Percentiles rank a stretch among this genome's conserved stretches.
phyloP scores from a whole-genome alignment of 306 rosid genomes.

The Cucumis hystrix region DNA sequence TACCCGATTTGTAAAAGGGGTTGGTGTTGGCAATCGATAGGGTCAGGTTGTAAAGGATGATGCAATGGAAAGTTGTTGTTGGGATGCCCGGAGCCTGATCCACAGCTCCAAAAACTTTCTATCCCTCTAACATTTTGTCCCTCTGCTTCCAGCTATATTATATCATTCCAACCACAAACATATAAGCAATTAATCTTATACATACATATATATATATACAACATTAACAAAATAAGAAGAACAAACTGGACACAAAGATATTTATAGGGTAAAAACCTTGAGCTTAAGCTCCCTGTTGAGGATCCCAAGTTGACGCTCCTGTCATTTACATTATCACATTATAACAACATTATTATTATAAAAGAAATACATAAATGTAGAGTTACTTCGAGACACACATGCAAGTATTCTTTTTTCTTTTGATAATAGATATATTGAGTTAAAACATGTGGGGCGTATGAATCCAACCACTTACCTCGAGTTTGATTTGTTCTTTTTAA shows the following conservation, averaged over 20 bases:
- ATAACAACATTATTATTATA: neutral
- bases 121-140: constrained; percentile 48
- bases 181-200: too few relatives aligned
- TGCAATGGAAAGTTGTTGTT: constrained; percentile 30
- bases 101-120: constrained; percentile 48
- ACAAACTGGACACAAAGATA: neutral
- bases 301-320: constrained; percentile 74
- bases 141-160: neutral
- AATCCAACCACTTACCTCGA: too few relatives aligned
- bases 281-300: constrained; percentile 58
- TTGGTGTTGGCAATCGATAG: constrained; percentile 34
- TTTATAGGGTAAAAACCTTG: constrained; percentile 29
- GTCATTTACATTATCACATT: constrained; percentile 6
- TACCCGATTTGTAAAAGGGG: constrained; percentile 82
- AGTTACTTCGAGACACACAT: too few relatives aligned
- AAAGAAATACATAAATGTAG: too few relatives aligned
- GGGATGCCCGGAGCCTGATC: constrained; percentile 23
- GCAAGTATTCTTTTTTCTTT: too few relatives aligned
- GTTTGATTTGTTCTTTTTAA: too few relatives aligned
- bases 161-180: neutral
- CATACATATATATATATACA: too few relatives aligned
- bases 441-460: too few relatives aligned
- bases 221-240: neutral
- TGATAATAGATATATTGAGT: too few relatives aligned
- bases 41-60: constrained; percentile 36